These are phyloP conservation scores for Erythrophleum ivorense DNA, from an alignment of 331 rosid species.

Conservation along the genomic window DNA sequence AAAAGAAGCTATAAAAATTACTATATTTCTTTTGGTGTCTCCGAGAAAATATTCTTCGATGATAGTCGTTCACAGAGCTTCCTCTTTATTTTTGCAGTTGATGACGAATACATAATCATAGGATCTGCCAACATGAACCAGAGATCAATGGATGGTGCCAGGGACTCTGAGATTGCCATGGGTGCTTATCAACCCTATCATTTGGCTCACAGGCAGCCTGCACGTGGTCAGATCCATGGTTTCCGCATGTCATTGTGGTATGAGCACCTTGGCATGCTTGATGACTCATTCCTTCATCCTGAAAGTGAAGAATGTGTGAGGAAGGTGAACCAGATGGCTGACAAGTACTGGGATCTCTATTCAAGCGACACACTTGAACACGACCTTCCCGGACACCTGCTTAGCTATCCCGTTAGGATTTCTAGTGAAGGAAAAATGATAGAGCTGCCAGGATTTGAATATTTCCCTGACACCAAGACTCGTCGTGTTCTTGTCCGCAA, in stretches of 20 bases:
- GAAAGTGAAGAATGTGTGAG: constrained; percentile 68
- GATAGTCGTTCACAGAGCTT: background rate
- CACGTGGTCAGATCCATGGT: constrained; percentile 94
- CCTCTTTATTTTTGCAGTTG: constrained; percentile 58
- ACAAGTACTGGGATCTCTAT: constrained; percentile 91
- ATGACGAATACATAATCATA: constrained; percentile 91
- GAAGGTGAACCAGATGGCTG: constrained; percentile 88
- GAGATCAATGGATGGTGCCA: constrained; percentile 95
- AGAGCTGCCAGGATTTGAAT: constrained; percentile 71
- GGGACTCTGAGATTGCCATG: constrained; percentile 98
- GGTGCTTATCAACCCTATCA: constrained; percentile 92
- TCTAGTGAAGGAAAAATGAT: constrained; percentile 61
- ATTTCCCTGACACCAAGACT: constrained; percentile 94
- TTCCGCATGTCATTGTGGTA: constrained; percentile 94
- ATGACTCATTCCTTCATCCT: constrained; percentile 68
- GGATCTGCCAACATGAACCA: constrained; percentile 99
- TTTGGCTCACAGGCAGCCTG: constrained; percentile 70
- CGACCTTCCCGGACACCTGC: constrained; percentile 93
- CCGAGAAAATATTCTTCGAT: background rate
- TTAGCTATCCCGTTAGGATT: constrained; percentile 79
- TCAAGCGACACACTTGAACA: constrained; percentile 70
- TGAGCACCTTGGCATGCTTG: constrained; percentile 92
- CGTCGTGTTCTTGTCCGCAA: constrained; percentile 70
- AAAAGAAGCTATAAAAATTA: no score
- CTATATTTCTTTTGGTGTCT: background rate